Percentiles rank a stretch among this genome's conserved stretches.
Evolutionary conservation across 1,139 yeast species (phyloP).

Genomic region (Nakaseomyces nivariensis): DNA sequence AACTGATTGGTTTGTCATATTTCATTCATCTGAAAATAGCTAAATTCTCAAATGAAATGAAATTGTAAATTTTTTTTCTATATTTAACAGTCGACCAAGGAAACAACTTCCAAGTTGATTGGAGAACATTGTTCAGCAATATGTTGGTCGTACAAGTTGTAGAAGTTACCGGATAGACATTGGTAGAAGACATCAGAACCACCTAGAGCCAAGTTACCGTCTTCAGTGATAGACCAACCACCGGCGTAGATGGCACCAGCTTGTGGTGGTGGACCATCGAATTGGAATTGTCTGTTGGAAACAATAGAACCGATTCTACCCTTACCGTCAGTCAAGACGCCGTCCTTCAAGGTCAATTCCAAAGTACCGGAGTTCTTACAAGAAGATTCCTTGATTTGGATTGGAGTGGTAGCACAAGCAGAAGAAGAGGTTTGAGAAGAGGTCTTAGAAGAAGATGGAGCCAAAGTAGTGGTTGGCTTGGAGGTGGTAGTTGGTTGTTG

Average conservation of each 20-base stretch:
- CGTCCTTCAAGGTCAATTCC: constrained; percentile 43
- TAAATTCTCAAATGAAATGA: background rate
- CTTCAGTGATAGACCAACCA: constrained; percentile 63
- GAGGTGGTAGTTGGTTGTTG: constrained; percentile 29
- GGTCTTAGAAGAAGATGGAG: constrained; percentile 9
- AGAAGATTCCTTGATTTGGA: constrained; percentile 6
- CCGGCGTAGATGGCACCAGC: constrained; percentile 81
- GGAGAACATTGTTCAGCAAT: constrained; percentile 59
- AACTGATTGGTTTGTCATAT: background rate
- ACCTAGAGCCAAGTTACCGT: constrained; percentile 67
- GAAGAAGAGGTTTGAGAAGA: constrained; percentile 9
- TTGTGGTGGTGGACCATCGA: constrained; percentile 87
- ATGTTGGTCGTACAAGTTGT: constrained; percentile 69
- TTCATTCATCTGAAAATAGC: background rate
- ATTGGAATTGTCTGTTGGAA: constrained; percentile 82
- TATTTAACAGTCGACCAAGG: constrained; percentile 50
- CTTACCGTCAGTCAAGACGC: constrained; percentile 48
- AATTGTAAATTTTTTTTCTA: background rate
- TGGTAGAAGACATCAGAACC: constrained; percentile 59
- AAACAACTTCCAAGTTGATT: constrained; percentile 56
- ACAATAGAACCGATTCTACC: constrained; percentile 80
- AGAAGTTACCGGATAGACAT: constrained; percentile 74
- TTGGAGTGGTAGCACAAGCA: constrained; percentile 10
- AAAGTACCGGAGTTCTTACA: constrained; percentile 46
- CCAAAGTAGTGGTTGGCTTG: constrained; percentile 10